Conservation (phyloP, 805 yeast genomes). For the Kodamaea hsintzibuensis region DNA sequence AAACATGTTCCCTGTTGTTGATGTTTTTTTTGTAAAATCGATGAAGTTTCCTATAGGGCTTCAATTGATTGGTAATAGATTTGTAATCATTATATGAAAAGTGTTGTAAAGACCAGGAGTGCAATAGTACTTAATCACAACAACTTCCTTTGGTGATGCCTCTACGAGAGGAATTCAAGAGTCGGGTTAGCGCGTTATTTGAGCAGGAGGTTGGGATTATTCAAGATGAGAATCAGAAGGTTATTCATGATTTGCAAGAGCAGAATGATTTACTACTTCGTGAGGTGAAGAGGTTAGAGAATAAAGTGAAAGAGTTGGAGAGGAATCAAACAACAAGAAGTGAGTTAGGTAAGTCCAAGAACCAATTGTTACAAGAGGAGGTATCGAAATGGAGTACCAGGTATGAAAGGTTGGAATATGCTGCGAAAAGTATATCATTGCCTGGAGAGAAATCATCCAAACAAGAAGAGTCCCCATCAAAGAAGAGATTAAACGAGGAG, state of each 20-base stretch:
- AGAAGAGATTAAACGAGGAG: background rate
- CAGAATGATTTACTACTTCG: background rate
- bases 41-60: too few species aligned
- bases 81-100: too few species aligned
- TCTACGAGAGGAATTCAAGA: constrained; percentile 7
- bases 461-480: too few species aligned
- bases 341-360: background rate
- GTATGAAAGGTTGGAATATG: background rate
- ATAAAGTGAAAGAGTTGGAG: background rate
- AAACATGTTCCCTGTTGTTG: constrained; percentile 13
- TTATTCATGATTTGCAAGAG: constrained; percentile 1
- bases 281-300: constrained; percentile 4
- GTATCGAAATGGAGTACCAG: background rate
- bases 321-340: background rate
- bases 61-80: too few species aligned
- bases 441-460: background rate
- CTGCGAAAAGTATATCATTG: background rate
- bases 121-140: background rate
- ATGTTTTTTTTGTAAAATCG: constrained; percentile 1
- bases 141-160: background rate
- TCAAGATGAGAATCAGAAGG: constrained; percentile 4
- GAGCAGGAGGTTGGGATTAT: constrained; percentile 7
- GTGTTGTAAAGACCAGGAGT: background rate
- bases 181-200: background rate
- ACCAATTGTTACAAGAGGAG: background rate